Conservation (phyloP, 345 rosid genomes). For the Bretschneidera sinensis region DNA sequence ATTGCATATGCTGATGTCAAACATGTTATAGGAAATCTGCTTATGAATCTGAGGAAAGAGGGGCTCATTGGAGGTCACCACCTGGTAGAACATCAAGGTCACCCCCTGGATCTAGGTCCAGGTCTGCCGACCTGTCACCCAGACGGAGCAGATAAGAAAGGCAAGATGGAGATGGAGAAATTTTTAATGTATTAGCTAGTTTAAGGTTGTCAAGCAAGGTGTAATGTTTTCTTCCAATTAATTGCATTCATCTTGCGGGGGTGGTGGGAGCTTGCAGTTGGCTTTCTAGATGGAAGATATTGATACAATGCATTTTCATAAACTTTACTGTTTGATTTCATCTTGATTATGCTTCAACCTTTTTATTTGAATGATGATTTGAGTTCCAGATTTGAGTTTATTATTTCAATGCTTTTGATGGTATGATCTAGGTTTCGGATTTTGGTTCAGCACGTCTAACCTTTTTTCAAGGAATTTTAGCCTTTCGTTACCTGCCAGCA, state of each 20-base stretch:
- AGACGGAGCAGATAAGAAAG: slow-evolving; percentile 25
- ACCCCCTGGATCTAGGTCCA: slow-evolving; percentile 68
- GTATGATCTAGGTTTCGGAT: too few relatives aligned
- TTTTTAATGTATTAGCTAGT: neutral
- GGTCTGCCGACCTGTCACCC: slow-evolving; percentile 60
- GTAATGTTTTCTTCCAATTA: neutral
- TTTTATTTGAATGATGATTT: too few relatives aligned
- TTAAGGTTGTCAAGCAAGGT: slow-evolving; percentile 1
- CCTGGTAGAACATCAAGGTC: slow-evolving; percentile 49
- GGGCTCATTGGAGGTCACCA: slow-evolving; percentile 32
- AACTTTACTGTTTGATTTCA: neutral
- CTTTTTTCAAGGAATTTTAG: too few relatives aligned
- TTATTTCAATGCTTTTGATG: too few relatives aligned
- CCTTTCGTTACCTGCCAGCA: too few relatives aligned
- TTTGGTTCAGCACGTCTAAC: too few relatives aligned
- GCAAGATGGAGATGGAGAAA: neutral
- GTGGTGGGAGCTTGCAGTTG: slow-evolving; percentile 1
- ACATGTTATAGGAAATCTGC: slow-evolving; percentile 37
- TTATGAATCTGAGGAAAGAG: slow-evolving; percentile 40
- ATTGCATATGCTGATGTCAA: neutral
- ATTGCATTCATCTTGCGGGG: neutral
- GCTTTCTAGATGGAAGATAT: too few relatives aligned
- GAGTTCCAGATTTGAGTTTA: too few relatives aligned
- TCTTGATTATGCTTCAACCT: too few relatives aligned
- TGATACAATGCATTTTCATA: too few relatives aligned